Evolutionary conservation across 768 basidiomycete species (phyloP), one percentile per base, ranked within the genome.

Genomic region (Flagelloscypha sp.): DNA sequence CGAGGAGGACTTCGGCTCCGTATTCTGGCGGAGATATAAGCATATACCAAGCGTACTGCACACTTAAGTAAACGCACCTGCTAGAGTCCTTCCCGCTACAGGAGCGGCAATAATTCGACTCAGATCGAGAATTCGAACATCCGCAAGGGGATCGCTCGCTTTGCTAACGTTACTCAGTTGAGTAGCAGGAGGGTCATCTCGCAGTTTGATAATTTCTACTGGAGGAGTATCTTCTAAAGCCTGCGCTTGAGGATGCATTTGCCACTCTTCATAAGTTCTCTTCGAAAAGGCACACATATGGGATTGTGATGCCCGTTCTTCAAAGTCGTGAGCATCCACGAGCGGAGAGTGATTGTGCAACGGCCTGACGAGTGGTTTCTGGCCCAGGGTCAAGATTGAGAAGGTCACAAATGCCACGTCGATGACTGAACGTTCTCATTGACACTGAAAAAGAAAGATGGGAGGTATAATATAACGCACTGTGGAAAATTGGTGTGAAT

Each of bases 401-500:
- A 28, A 74, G 62, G n/a, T 56, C 43, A 1, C 76, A 49, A 28
- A 76, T 66, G 6, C 72, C 74, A 9, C 53, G 52, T 16, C 67
- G 58, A 44, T 79, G 76, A 39, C 76, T 76, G 25, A 23, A 31
- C 17, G 27, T 15, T 22, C 17, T 9, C 7, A 25, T 18, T 42
- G 28, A 22, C 21, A 29, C 12, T 30, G 25, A 32, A 4, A 32
- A 19, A 20, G 36, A 24, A 12, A 27, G 27, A 20, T 13, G 11
- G 17, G 33, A 19, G 19, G 7, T 33, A 15, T 6, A 12, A 35
- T 18, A 12, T 4, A 35, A 51, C 61, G 19, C 40, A 75, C 76
- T 79, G 78, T 24, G 76, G 71, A 48, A 79, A 79, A 37, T 79
- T 79, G 13, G 76, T 76, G 41, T 79, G 77, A 8, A 76, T 65